Conservation (phyloP, 805 yeast genomes). For the Candida khao-thaluensis region DNA sequence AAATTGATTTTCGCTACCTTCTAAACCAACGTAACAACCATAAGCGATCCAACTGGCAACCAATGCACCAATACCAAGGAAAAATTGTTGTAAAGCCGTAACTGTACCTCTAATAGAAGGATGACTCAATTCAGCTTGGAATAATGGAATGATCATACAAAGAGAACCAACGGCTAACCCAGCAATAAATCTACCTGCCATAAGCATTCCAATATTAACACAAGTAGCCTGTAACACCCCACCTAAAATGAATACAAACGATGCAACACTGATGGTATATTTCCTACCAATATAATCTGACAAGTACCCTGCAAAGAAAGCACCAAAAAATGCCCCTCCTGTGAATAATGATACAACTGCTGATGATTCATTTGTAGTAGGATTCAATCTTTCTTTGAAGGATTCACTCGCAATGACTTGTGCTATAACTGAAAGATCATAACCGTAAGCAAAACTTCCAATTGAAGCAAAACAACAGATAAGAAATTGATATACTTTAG, state of each 20-base stretch:
- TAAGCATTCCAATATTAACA: constrained; percentile 16
- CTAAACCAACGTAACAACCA: constrained; percentile 50
- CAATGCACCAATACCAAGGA: constrained; percentile 65
- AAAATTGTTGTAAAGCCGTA: constrained; percentile 69
- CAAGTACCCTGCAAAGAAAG: constrained; percentile 15
- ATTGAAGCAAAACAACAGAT: constrained; percentile 18
- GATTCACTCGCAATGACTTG: constrained; percentile 27
- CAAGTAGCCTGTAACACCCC: constrained; percentile 32
- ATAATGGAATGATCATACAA: constrained; percentile 75
- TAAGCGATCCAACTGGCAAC: constrained; percentile 77
- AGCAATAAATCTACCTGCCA: constrained; percentile 61
- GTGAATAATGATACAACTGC: constrained; percentile 18
- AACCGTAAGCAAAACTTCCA: constrained; percentile 24
- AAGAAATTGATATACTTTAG: constrained; percentile 17
- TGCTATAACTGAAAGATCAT: constrained; percentile 29
- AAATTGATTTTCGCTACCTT: constrained; percentile 30
- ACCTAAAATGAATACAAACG: constrained; percentile 24
- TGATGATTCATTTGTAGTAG: constrained; percentile 15
- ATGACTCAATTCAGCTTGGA: constrained; percentile 73
- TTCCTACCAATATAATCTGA: constrained; percentile 35
- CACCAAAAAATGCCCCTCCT: constrained; percentile 19
- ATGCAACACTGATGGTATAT: constrained; percentile 22
- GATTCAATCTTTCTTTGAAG: constrained; percentile 14
- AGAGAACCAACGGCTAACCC: constrained; percentile 77
- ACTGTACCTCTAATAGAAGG: constrained; percentile 62